Base-by-base conservation (phyloP, 148 eudicot species). In the Limonium bicolor region DNA sequence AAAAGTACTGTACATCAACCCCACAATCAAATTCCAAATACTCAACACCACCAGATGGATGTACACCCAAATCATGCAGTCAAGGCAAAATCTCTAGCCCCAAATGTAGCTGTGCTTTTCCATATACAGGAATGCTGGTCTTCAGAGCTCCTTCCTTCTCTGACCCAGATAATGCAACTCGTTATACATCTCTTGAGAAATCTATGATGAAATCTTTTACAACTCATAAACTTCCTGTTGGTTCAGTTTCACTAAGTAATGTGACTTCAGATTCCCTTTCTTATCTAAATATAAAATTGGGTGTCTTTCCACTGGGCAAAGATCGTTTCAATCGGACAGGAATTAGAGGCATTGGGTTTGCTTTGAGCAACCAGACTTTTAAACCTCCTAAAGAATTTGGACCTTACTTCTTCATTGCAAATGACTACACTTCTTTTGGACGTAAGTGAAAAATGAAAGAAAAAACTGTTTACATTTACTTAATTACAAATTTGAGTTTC, bases 121-220 rank as follows among this genome's bases (percentile, higher is more conserved):
- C 82, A 36, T 80, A 68, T 47, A 61, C 46, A 13, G 88, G 82
- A 39, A 50, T 27, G 38, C 59, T 80, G 27, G 23, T 33, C 20
- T 79, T 79, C 42, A 55, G 78, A 56, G 71, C 82, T 50, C 67
- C 69, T 43, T 52, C 70, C 25, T 75, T 80, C 56, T 75, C 82
- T 11, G 54, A 64, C 70, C 48, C 75, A 23, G 60, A 54, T 27
- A 72, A 61, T 41, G 15, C 41, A 22, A 54, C 36, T 20, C 35
- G 53, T 25, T 80, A 66, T 36, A 10, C 5, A 13, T 6, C 52
- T 18, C 61, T 80, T n/a, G 61, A 68, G 31, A 36, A 20, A 3
- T 41, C 54, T 27, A 44, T 82, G 36, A 69, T 64, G 72, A 2
- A 7, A 6, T 46, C 51, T 43, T 75, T 74, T 48, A 21, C 30